Conservation (phyloP, 140 eudicot species). For the Bidens hawaiensis region DNA sequence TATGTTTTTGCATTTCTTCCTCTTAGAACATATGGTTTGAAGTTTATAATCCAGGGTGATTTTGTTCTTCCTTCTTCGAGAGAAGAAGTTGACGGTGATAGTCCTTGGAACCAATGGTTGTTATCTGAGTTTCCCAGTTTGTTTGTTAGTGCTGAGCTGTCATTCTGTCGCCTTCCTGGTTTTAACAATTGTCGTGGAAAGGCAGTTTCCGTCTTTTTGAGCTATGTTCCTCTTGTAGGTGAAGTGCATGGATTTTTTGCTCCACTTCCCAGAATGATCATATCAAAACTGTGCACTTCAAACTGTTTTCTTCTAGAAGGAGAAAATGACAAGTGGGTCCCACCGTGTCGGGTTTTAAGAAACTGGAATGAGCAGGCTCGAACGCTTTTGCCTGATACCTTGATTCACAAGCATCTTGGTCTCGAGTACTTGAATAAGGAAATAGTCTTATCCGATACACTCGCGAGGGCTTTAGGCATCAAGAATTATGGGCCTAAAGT, state of each 20-base stretch:
- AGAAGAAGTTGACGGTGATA: constrained; percentile 93
- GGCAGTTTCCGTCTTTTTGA: constrained; percentile 67
- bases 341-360: constrained; percentile 80
- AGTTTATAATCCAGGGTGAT: constrained; percentile 89
- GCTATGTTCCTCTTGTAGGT: constrained; percentile 80
- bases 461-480: constrained; percentile 69
- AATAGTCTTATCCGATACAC: constrained; percentile 57
- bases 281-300: constrained; percentile 64
- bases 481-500: constrained; percentile 74
- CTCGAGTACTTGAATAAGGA: constrained; percentile 69
- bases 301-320: constrained; percentile 76
- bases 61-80: constrained; percentile 95
- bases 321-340: constrained; percentile 55
- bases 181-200: constrained; percentile 48
- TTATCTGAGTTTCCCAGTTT: constrained; percentile 69
- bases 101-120: constrained; percentile 93
- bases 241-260: constrained; percentile 93
- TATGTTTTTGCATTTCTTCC: constrained; percentile 95
- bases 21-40: constrained; percentile 78
- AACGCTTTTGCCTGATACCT: constrained; percentile 56
- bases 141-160: constrained; percentile 59
- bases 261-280: constrained; percentile 78
- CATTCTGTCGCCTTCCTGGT: constrained; percentile 73
- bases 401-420: constrained; percentile 79
- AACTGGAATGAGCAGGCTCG: constrained; percentile 69